phyloP scores from a whole-genome alignment of 345 rosid species.

The Kernera saxatilis region DNA sequence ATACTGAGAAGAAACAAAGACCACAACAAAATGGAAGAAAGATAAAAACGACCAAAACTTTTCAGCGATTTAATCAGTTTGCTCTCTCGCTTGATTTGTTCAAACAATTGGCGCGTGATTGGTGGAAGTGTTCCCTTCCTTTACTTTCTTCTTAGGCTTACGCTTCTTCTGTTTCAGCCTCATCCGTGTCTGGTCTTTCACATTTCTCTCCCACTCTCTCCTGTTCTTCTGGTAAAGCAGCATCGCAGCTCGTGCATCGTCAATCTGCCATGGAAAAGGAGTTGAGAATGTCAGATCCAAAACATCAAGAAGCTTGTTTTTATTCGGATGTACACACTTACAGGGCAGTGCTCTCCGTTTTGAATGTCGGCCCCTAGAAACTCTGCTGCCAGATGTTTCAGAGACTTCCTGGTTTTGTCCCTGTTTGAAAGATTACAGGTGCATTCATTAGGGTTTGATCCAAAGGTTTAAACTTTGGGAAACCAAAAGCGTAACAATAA shows the following conservation, averaged over 20 bases:
- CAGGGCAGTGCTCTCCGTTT: conserved; percentile 94
- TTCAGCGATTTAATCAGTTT: neutral
- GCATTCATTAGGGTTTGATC: neutral
- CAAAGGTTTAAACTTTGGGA: neutral
- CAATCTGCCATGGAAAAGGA: conserved; percentile 38
- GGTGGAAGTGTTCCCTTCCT: neutral
- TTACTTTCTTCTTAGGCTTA: conserved; percentile 57
- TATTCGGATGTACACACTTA: conserved; percentile 36
- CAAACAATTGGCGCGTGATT: neutral
- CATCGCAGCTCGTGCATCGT: conserved; percentile 92
- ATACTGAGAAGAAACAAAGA: neutral
- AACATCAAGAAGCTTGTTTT: neutral
- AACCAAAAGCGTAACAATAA: neutral
- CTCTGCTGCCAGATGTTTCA: conserved; percentile 77
- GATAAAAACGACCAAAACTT: conserved; percentile 6
- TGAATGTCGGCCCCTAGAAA: conserved; percentile 82
- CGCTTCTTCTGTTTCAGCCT: conserved; percentile 64
- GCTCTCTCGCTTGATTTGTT: neutral
- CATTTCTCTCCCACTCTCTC: conserved; percentile 69
- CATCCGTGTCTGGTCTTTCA: conserved; percentile 51
- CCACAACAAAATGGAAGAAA: neutral
- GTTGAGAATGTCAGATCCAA: neutral
- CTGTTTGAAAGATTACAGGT: conserved; percentile 32
- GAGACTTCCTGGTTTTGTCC: conserved; percentile 57
- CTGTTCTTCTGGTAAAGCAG: conserved; percentile 66